Conservation (phyloP, 169 alveolate species). For the Toxoplasma gondii region DNA sequence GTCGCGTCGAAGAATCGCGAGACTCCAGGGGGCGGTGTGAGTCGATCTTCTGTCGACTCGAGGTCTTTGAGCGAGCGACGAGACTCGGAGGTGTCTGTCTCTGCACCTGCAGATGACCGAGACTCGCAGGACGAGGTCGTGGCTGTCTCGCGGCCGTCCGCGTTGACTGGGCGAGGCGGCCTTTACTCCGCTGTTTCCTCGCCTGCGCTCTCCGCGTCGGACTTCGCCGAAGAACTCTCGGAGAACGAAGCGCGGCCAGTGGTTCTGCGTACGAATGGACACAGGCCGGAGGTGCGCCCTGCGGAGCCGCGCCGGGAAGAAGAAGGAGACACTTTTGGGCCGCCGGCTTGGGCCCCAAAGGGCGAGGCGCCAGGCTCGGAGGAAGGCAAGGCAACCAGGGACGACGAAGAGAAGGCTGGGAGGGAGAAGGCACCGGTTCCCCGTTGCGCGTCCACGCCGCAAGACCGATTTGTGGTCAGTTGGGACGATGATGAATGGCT, state of each 20-base stretch:
- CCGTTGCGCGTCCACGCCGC: background rate
- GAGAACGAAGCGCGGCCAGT: background rate
- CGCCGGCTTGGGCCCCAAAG: background rate
- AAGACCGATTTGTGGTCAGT: background rate
- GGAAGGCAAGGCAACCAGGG: background rate
- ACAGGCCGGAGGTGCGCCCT: background rate
- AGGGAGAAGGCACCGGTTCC: background rate
- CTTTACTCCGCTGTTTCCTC: background rate
- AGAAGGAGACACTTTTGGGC: background rate
- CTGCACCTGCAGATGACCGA: too few relatives aligned
- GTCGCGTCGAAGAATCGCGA: too few relatives aligned
- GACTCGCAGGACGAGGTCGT: too few relatives aligned
- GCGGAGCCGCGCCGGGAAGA: background rate
- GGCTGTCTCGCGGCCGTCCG: background rate
- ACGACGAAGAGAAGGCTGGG: background rate
- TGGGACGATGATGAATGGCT: slow-evolving; percentile 23
- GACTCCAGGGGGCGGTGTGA: too few relatives aligned
- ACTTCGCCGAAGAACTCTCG: background rate
- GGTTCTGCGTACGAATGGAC: background rate
- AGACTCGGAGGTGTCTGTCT: too few relatives aligned
- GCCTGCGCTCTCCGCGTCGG: background rate
- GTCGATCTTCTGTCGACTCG: too few relatives aligned
- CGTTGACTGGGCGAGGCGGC: background rate
- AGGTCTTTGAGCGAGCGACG: too few relatives aligned
- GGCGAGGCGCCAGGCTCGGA: background rate